Evolutionary conservation across 2,329 filamentous ascomycete species (phyloP).

Genomic region (Myrmaecium sp.): DNA sequence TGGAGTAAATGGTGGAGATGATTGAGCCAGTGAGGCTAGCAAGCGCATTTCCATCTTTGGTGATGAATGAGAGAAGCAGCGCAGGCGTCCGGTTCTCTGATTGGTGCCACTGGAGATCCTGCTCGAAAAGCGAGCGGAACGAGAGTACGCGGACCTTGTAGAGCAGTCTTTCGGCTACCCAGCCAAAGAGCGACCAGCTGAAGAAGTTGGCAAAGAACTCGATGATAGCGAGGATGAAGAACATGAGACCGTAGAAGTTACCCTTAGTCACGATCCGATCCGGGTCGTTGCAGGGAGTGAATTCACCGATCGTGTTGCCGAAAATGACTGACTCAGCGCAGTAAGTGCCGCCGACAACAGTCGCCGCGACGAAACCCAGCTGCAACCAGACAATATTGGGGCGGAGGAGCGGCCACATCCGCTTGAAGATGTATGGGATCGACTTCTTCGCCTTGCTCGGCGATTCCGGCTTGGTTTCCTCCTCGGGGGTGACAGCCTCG

Average conservation of each 20-base stretch:
- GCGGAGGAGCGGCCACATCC: constrained; percentile 23
- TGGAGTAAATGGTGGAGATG: constrained; percentile 51
- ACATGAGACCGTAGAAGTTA: constrained; percentile 38
- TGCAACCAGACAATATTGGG: constrained; percentile 29
- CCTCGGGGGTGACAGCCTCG: neutral
- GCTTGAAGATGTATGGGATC: constrained; percentile 11
- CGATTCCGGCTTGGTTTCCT: neutral
- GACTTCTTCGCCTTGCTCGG: constrained; percentile 3
- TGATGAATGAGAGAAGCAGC: constrained; percentile 48
- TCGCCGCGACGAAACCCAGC: constrained; percentile 32
- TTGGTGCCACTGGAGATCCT: constrained; percentile 56
- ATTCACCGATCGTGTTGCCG: constrained; percentile 39
- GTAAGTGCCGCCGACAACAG: constrained; percentile 40
- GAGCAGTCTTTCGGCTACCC: constrained; percentile 46
- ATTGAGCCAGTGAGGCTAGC: constrained; percentile 54
- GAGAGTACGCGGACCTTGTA: constrained; percentile 46
- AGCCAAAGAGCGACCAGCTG: constrained; percentile 41
- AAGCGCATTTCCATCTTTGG: constrained; percentile 48
- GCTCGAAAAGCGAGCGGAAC: constrained; percentile 46
- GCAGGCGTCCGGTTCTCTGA: constrained; percentile 44
- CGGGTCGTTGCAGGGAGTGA: constrained; percentile 36
- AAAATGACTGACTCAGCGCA: constrained; percentile 42
- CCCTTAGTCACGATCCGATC: constrained; percentile 32
- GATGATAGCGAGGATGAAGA: constrained; percentile 43
- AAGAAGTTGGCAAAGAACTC: constrained; percentile 45